Percentiles rank a stretch among this genome's conserved stretches.
phyloP scores from a whole-genome alignment of 805 yeast species.

The Cyberlindnera mississippiensis region DNA sequence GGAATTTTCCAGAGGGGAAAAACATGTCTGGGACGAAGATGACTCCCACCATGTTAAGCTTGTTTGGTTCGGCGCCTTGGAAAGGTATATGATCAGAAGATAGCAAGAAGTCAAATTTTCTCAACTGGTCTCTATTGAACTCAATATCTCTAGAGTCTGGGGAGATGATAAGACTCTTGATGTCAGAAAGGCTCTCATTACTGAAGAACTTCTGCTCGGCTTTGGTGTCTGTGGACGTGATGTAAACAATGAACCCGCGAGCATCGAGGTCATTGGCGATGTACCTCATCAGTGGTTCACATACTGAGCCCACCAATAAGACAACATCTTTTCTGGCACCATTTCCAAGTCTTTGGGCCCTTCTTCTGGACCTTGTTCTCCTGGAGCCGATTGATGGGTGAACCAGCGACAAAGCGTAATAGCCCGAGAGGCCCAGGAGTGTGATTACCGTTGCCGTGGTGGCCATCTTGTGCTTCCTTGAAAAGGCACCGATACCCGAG shows the following conservation, averaged over 20 bases:
- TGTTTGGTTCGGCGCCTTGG: constrained; percentile 52
- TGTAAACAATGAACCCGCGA: constrained; percentile 77
- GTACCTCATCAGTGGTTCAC: constrained; percentile 66
- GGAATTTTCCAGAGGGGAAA: constrained; percentile 67
- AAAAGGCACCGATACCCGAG: neutral
- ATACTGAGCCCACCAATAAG: constrained; percentile 70
- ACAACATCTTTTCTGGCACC: constrained; percentile 78
- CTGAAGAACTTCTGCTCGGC: constrained; percentile 41
- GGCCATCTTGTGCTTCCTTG: neutral
- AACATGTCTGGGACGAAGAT: constrained; percentile 66
- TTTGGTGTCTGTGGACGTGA: constrained; percentile 44
- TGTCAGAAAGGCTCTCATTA: constrained; percentile 62
- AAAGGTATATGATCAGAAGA: constrained; percentile 55
- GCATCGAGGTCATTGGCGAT: constrained; percentile 71
- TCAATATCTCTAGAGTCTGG: constrained; percentile 39
- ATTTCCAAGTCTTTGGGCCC: constrained; percentile 58
- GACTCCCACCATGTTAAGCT: constrained; percentile 57
- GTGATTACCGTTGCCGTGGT: constrained; percentile 2
- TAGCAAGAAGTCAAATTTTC: constrained; percentile 45
- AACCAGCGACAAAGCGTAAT: neutral
- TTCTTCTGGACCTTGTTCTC: constrained; percentile 32
- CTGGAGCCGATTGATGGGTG: neutral
- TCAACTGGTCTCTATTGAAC: constrained; percentile 42
- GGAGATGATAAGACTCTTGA: constrained; percentile 56
- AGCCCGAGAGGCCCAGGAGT: constrained; percentile 7